Conservation (phyloP, 1,139 yeast genomes). For the Debaryomycetaceae sp. region DNA sequence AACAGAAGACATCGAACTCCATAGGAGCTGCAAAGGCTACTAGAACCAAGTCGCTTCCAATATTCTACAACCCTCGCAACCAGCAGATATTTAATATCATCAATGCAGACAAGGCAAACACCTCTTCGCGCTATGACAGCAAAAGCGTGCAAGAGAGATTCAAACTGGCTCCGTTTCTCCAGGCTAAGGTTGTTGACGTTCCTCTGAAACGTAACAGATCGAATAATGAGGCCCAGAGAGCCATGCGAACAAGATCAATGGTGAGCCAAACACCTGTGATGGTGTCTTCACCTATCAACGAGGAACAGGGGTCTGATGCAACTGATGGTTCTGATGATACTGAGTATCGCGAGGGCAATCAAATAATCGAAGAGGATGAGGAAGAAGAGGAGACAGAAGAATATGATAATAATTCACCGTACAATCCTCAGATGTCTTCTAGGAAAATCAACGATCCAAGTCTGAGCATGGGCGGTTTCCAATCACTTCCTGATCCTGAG, state of each 20-base stretch:
- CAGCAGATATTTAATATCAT: constrained; percentile 41
- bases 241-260: constrained; percentile 46
- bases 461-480: constrained; percentile 19
- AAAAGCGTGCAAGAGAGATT: constrained; percentile 45
- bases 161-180: constrained; percentile 48
- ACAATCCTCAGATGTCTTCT: constrained; percentile 42
- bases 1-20: constrained; percentile 8
- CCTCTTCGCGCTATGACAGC: constrained; percentile 38
- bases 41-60: constrained; percentile 64
- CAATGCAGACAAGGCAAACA: constrained; percentile 41
- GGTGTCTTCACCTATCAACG: constrained; percentile 41
- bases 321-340: constrained; percentile 29
- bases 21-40: constrained; percentile 49
- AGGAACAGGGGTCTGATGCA: constrained; percentile 30
- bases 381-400: constrained; percentile 18
- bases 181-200: constrained; percentile 36
- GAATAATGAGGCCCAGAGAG: constrained; percentile 33
- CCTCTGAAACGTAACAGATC: constrained; percentile 22
- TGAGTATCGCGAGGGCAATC: constrained; percentile 28
- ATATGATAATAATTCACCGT: constrained; percentile 31
- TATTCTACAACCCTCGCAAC: constrained; percentile 44
- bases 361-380: constrained; percentile 16
- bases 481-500: constrained; percentile 43
- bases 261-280: constrained; percentile 25
- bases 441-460: constrained; percentile 18